Evolutionary conservation across 441 rosid species (phyloP).

Genomic region (Arabidopsis hybrid): DNA sequence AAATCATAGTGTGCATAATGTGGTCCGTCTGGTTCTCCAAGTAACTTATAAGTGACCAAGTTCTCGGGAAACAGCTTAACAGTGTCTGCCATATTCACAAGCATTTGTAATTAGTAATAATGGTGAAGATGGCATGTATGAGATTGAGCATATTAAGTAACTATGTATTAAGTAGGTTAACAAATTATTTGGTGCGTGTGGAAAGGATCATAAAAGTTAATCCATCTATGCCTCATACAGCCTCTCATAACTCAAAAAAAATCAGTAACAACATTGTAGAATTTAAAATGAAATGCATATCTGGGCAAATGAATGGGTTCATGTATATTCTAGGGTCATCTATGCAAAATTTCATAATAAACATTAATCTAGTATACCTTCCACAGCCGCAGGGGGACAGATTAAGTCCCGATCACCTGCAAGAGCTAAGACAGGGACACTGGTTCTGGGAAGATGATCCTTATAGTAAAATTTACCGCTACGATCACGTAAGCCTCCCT

Average conservation of each 20-base stretch:
- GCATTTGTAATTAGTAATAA: conserved; percentile 11
- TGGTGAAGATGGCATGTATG: conserved; percentile 5
- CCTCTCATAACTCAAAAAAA: conserved; percentile 9
- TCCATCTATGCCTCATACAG: neutral
- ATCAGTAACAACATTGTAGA: neutral
- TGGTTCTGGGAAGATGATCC: conserved; percentile 61
- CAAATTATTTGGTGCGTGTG: conserved; percentile 1
- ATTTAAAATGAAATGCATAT: neutral
- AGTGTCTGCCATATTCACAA: conserved; percentile 61
- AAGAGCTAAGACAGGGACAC: conserved; percentile 77
- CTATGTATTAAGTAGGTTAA: conserved; percentile 7
- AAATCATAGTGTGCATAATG: conserved; percentile 49
- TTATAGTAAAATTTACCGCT: conserved; percentile 76
- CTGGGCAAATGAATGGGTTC: conserved; percentile 13
- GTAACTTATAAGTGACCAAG: conserved; percentile 71
- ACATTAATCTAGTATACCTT: conserved; percentile 53
- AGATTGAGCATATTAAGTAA: conserved; percentile 21
- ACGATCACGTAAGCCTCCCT: conserved; percentile 82
- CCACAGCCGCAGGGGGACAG: conserved; percentile 95
- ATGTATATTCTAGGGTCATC: conserved; percentile 7
- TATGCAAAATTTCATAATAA: conserved; percentile 8
- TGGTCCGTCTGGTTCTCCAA: conserved; percentile 75
- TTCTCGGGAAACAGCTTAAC: conserved; percentile 71
- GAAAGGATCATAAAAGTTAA: conserved; percentile 14
- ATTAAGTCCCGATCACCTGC: conserved; percentile 92